Evolutionary conservation across 2,329 filamentous ascomycete species (phyloP), one percentile per base, ranked within the genome.

Genomic region (Trichoderma sp.): DNA sequence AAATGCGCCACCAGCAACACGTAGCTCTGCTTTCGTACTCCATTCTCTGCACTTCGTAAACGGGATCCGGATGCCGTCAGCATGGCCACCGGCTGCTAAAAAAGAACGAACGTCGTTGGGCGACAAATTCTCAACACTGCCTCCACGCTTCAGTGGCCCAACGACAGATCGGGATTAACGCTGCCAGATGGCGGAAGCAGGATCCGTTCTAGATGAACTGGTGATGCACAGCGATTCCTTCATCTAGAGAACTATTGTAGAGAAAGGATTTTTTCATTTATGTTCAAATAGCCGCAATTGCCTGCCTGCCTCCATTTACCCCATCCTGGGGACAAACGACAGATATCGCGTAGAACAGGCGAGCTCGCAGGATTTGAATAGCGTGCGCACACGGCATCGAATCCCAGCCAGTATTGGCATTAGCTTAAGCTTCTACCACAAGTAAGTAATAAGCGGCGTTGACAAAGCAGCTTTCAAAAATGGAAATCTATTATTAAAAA

Each of bases 21-120:
- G n/a, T 56, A 56, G 50, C 50, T 56, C 50, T 56, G 50, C 50
- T 56, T 56, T 56, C 50, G 21, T 56, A 56, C 45, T 53, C 41
- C 41, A 45, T 45, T 45, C 41, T 45, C 1, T 3, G 41, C 41
- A 24, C 27, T 63, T 41, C 67, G 68, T 64, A 64, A 64, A 72
- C 62, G 69, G 69, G 68, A n/a, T 27, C 33, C 24, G 21, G 18
- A 53, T 71, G 69, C 59, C 18, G 69, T 72, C 69, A 72, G 69
- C 69, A 72, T 64, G 50, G n/a, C 41, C 38, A 72, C 56, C 4
- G 14, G 59, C 56, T 33, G 56, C 71, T 65, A 65, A 73, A 73
- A 65, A 65, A 73, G 71, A 64, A 41, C 53, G 8, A 21, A 33
- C 67, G 18, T 14, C 33, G 67, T 71, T 71, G 35, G 67, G 67